A percentile compares a stretch with the other conserved stretches of the same genome.
Conservation (phyloP, 169 alveolate species). For the Cryptosporidium felis region DNA sequence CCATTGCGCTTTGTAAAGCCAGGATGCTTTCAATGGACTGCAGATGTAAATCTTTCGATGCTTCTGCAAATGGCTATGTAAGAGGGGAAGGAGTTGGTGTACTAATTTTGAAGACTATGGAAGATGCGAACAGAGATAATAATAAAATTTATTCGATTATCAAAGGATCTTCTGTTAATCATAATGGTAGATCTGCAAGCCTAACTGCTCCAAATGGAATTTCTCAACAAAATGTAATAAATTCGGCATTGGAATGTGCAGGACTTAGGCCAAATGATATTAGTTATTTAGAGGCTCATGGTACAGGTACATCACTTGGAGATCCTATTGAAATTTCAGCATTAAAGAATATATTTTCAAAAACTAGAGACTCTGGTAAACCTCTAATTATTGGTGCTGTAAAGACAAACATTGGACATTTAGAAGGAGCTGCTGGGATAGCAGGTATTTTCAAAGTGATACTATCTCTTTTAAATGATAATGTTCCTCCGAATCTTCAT, state of each 20-base stretch:
- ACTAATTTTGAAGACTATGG: slow-evolving; percentile 71
- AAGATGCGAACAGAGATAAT: slow-evolving; percentile 71
- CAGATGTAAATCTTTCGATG: slow-evolving; percentile 82
- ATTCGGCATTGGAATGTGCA: slow-evolving; percentile 76
- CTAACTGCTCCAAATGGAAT: slow-evolving; percentile 83
- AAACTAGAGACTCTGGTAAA: slow-evolving; percentile 72
- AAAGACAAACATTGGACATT: slow-evolving; percentile 83
- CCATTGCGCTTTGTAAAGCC: slow-evolving; percentile 83
- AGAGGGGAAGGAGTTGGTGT: slow-evolving; percentile 83
- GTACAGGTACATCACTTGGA: slow-evolving; percentile 82
- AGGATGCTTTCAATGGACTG: slow-evolving; percentile 81
- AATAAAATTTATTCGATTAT: slow-evolving; percentile 73
- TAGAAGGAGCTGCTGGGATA: slow-evolving; percentile 85
- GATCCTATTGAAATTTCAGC: slow-evolving; percentile 82
- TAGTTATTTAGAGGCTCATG: slow-evolving; percentile 79
- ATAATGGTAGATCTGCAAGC: slow-evolving; percentile 81
- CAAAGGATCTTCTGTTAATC: slow-evolving; percentile 80
- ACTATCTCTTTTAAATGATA: slow-evolving; percentile 74
- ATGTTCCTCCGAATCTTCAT: slow-evolving; percentile 81
- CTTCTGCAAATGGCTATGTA: slow-evolving; percentile 81
- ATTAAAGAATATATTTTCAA: slow-evolving; percentile 74
- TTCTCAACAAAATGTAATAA: slow-evolving; percentile 79
- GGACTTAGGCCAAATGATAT: slow-evolving; percentile 72
- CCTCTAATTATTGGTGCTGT: slow-evolving; percentile 83
- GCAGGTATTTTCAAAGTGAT: slow-evolving; percentile 79